A percentile compares a stretch with the other conserved stretches of the same genome.
Conservation (phyloP, 2,329 filamentous ascomycete species). For the Colletotrichum lupini region DNA sequence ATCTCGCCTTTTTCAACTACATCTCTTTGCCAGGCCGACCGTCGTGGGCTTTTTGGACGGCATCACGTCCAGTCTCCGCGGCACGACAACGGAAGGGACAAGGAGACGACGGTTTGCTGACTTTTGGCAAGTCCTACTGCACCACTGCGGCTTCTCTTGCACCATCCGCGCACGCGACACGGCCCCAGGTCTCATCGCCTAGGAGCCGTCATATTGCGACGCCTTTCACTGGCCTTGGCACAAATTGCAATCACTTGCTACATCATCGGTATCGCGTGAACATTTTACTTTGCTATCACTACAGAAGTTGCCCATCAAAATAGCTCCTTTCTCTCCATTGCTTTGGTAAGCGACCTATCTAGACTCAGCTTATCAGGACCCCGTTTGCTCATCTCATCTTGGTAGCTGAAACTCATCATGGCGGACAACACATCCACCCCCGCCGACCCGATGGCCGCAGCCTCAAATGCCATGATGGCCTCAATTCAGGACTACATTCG, state of each 20-base stretch:
- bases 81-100: background rate
- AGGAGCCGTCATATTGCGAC: background rate
- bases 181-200: background rate
- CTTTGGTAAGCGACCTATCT: background rate
- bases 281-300: background rate
- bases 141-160: background rate
- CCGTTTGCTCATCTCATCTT: conserved; percentile 1
- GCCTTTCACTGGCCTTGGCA: background rate
- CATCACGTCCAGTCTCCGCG: background rate
- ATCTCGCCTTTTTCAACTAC: background rate
- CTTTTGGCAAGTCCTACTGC: background rate
- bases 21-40: background rate
- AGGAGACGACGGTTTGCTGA: background rate
- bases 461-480: conserved; percentile 11
- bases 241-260: background rate
- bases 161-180: background rate
- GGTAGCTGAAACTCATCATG: conserved; percentile 14
- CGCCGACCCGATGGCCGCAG: conserved; percentile 21
- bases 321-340: background rate
- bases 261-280: background rate
- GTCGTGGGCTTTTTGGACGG: conserved; percentile 6
- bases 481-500: conserved; percentile 28
- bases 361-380: background rate
- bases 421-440: conserved; percentile 2
- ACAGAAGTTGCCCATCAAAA: background rate